A percentile compares a stretch with the other conserved stretches of the same genome.
Conservation (phyloP, 2,329 filamentous ascomycete genomes). For the Moelleriella libera region DNA sequence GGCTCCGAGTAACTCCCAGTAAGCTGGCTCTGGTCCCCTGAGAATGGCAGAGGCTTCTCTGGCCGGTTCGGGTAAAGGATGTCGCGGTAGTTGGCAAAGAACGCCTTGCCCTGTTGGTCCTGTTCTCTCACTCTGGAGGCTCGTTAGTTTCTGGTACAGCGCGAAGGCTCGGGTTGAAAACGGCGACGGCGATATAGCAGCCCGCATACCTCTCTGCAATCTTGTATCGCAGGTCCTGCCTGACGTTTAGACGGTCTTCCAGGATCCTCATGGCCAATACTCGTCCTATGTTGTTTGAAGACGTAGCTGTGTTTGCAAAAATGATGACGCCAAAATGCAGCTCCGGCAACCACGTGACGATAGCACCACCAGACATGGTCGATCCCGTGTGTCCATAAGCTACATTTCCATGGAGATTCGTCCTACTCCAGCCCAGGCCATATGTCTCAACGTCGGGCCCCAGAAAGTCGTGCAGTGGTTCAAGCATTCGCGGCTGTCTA, state of each 20-base stretch:
- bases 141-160: too few species aligned
- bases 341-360: neutral
- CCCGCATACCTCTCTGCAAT: neutral
- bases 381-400: slow-evolving; percentile 16
- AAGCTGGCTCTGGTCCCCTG: neutral
- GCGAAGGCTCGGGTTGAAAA: too few species aligned
- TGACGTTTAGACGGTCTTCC: slow-evolving; percentile 13
- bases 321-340: slow-evolving; percentile 14
- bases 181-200: too few species aligned
- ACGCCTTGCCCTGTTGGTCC: neutral
- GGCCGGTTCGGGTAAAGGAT: neutral
- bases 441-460: neutral
- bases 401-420: slow-evolving; percentile 11
- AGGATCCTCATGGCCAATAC: slow-evolving; percentile 12
- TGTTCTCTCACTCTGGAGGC: neutral
- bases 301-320: slow-evolving; percentile 25
- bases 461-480: slow-evolving; percentile 14
- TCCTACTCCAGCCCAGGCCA: slow-evolving; percentile 5
- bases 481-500: slow-evolving; percentile 9
- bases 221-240: slow-evolving; percentile 6
- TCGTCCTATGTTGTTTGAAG: slow-evolving; percentile 17
- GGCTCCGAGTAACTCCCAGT: neutral
- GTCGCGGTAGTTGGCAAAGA: neutral
- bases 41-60: neutral
- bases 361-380: slow-evolving; percentile 10